phyloP scores from a whole-genome alignment of 805 yeast genomes.

The Saccharomycopsis schoenii region DNA sequence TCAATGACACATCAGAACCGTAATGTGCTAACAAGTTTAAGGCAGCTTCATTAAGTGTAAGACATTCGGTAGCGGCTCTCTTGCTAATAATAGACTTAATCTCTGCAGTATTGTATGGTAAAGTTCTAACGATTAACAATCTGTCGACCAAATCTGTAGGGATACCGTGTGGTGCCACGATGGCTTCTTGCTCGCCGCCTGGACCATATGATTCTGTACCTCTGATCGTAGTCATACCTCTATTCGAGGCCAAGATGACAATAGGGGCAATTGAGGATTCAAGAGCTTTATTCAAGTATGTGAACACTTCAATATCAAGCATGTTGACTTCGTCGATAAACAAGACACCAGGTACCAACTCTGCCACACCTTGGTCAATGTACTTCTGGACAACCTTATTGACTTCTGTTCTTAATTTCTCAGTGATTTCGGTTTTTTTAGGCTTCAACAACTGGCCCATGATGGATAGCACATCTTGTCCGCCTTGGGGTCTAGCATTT shows the following conservation, averaged over 20 bases:
- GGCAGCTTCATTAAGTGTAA: constrained; percentile 58
- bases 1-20: constrained; percentile 71
- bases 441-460: constrained; percentile 97
- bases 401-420: constrained; percentile 86
- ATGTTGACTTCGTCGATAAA: constrained; percentile 98
- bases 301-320: constrained; percentile 95
- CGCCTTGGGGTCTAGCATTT: constrained; percentile 93
- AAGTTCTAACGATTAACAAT: constrained; percentile 80
- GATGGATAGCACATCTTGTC: constrained; percentile 91
- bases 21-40: constrained; percentile 61
- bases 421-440: constrained; percentile 93
- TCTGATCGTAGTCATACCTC: constrained; percentile 85
- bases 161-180: constrained; percentile 87
- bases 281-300: constrained; percentile 86
- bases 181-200: constrained; percentile 25
- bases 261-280: constrained; percentile 90
- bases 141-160: constrained; percentile 94
- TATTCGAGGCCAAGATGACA: constrained; percentile 90
- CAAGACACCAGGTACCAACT: constrained; percentile 92
- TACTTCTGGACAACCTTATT: constrained; percentile 93
- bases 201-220: constrained; percentile 42
- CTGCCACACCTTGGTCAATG: constrained; percentile 97
- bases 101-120: constrained; percentile 80
- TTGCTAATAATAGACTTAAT: constrained; percentile 72
- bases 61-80: constrained; percentile 68